Evolutionary conservation across 2,329 filamentous ascomycete genomes (phyloP).

Genomic region (Cordyceps farinosa): DNA sequence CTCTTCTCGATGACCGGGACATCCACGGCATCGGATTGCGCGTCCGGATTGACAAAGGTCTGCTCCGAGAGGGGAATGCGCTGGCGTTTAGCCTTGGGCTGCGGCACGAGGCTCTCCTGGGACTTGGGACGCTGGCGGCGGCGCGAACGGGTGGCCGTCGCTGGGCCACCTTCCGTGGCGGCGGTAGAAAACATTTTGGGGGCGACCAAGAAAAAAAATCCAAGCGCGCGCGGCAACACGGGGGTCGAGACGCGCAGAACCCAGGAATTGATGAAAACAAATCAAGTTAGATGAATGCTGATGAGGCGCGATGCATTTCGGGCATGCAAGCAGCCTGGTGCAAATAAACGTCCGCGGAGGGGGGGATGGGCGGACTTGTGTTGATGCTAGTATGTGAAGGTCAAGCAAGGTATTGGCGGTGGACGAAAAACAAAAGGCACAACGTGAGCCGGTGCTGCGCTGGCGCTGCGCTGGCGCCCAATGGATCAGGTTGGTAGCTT

Average conservation of each 20-base stretch:
- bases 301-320: slow-evolving; percentile 15
- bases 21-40: slow-evolving; percentile 52
- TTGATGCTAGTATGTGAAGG: slow-evolving; percentile 21
- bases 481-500: slow-evolving; percentile 4
- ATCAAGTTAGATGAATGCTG: slow-evolving; percentile 12
- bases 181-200: slow-evolving; percentile 58
- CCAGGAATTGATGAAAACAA: slow-evolving; percentile 14
- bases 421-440: slow-evolving; percentile 29
- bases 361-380: slow-evolving; percentile 11
- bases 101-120: slow-evolving; percentile 50
- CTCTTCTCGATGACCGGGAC: slow-evolving; percentile 50
- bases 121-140: slow-evolving; percentile 58
- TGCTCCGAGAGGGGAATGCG: slow-evolving; percentile 56
- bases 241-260: not conserved
- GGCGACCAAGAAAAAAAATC: slow-evolving; percentile 8
- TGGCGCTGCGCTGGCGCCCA: slow-evolving; percentile 6
- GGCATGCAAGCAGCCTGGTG: slow-evolving; percentile 7
- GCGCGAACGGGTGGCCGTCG: slow-evolving; percentile 56
- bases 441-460: slow-evolving; percentile 10
- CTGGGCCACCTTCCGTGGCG: slow-evolving; percentile 48
- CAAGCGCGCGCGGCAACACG: slow-evolving; percentile 8
- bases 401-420: slow-evolving; percentile 28
- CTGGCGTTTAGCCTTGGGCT: slow-evolving; percentile 63
- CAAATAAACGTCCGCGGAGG: not conserved
- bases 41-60: slow-evolving; percentile 52